Evolutionary conservation across 2,329 filamentous ascomycete species (phyloP), one percentile per base, ranked within the genome.

Genomic region (Talaromyces sp.): DNA sequence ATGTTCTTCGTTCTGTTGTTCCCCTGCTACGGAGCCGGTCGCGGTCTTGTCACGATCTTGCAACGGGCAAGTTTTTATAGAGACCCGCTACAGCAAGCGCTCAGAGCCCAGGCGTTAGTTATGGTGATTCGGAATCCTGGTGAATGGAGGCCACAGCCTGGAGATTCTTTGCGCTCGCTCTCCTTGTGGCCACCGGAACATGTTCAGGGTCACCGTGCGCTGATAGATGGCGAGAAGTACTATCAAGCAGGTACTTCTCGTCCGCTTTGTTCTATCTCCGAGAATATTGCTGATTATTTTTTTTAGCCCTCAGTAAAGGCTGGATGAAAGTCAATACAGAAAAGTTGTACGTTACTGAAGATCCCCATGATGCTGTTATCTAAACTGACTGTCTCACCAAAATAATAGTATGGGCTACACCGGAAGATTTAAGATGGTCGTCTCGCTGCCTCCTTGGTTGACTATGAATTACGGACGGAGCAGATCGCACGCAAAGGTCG

Each of bases 41-140:
- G 71, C 52, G 73, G 71, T 3, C 63, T 75, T 7, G 61, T 68
- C 21, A 69, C 69, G 0, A 70, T 76, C 18, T 25, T 67, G 5
- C 63, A 66, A 46, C 50, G 61, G 11, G 68, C 69, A 1, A 46
- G 66, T 0, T 66, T 67, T 50, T 62, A 52, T 1, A 55, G 42
- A 14, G 62, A 67, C 37, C 64, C 69, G 23, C 44, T 74, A n/a
- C 56, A 66, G 46, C 69, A 69, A 46, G 73, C 73, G 5, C 67
- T 67, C 3, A 67, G 63, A 46, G 68, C 69, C 44, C 67, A 68
- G 4, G 73, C 72, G 5, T 61, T 75, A 21, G 73, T 70, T 58
- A 67, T 71, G 66, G 67, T 74, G 8, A 68, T 74, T 11, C 64
- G 70, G 1, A 33, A 37, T 14, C 16, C 50, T 18, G 16, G 8